Evolutionary conservation across 2,329 filamentous ascomycete genomes (phyloP).

Genomic region (Cladophialophora carrionii): DNA sequence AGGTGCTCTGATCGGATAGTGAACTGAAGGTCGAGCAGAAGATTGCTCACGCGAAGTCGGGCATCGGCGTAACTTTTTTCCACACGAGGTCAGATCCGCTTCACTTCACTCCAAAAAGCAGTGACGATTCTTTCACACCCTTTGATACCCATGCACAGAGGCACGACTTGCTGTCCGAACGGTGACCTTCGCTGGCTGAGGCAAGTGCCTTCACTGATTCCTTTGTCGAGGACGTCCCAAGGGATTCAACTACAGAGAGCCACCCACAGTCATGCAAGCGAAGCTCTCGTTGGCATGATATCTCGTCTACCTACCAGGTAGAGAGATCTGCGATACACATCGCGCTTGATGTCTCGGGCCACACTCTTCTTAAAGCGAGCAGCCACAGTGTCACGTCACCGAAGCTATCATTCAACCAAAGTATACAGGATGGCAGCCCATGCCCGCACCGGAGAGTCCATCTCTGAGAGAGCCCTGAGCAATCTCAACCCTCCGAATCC

Average conservation of each 20-base stretch:
- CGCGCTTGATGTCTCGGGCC: not conserved
- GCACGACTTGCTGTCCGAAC: not conserved
- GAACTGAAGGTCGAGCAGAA: not conserved
- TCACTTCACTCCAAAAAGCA: not conserved
- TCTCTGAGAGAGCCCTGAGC: conserved; percentile 26
- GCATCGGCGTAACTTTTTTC: not conserved
- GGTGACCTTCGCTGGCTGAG: not conserved
- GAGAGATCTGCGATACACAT: not conserved
- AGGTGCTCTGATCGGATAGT: not conserved
- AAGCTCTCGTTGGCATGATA: not conserved
- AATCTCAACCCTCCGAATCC: conserved; percentile 18
- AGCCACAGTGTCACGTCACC: not conserved
- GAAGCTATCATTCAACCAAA: not conserved
- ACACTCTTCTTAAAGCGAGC: not conserved
- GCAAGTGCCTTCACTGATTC: not conserved
- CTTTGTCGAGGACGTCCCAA: not conserved
- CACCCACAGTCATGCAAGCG: not conserved
- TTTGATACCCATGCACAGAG: not conserved
- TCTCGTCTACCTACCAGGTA: not conserved
- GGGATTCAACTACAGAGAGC: not conserved
- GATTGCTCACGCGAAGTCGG: not conserved
- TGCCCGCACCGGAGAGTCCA: not conserved
- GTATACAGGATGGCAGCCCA: not conserved
- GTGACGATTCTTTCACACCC: not conserved
- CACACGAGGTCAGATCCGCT: not conserved